Percentiles rank a stretch among this genome's conserved stretches.
Conservation (phyloP, 495 filamentous ascomycete genomes). For the Mycothermus thermophilus region DNA sequence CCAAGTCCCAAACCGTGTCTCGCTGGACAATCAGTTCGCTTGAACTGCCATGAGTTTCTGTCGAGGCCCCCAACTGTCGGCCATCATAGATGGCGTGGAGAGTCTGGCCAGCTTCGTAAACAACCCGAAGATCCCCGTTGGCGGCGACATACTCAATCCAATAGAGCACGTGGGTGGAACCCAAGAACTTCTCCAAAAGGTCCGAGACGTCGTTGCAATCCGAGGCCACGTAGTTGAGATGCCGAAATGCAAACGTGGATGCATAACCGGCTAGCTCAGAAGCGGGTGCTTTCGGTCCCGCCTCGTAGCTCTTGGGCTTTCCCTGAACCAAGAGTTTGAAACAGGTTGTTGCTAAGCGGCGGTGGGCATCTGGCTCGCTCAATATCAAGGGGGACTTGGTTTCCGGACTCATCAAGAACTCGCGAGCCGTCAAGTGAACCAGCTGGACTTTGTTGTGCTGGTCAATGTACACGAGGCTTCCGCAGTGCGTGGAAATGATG, state of each 20-base stretch:
- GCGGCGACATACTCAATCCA: conserved; percentile 7
- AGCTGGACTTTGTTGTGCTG: conserved; percentile 5
- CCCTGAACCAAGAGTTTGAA: not conserved
- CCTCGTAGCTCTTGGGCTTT: not conserved
- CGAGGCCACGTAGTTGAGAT: not conserved
- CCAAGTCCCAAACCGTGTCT: not conserved
- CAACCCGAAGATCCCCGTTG: conserved; percentile 1
- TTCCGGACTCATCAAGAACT: conserved; percentile 3
- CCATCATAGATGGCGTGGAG: conserved; percentile 1
- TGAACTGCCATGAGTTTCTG: not conserved
- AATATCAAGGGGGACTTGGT: conserved; percentile 1
- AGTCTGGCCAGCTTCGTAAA: conserved; percentile 8
- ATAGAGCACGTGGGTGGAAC: conserved; percentile 1
- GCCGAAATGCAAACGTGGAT: conserved; percentile 8
- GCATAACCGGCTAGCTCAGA: conserved; percentile 5
- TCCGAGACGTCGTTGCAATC: conserved; percentile 2
- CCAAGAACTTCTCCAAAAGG: conserved; percentile 4
- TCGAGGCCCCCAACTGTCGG: no score
- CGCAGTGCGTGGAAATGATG: conserved; percentile 2
- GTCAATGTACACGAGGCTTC: conserved; percentile 7
- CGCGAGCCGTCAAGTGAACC: conserved; percentile 6
- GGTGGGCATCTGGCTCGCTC: conserved; percentile 1
- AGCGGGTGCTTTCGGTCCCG: not conserved
- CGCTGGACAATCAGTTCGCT: not conserved
- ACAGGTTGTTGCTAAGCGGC: conserved; percentile 5